Base-by-base conservation (phyloP, 768 basidiomycete genomes). In the Glaciozyma martinii region DNA sequence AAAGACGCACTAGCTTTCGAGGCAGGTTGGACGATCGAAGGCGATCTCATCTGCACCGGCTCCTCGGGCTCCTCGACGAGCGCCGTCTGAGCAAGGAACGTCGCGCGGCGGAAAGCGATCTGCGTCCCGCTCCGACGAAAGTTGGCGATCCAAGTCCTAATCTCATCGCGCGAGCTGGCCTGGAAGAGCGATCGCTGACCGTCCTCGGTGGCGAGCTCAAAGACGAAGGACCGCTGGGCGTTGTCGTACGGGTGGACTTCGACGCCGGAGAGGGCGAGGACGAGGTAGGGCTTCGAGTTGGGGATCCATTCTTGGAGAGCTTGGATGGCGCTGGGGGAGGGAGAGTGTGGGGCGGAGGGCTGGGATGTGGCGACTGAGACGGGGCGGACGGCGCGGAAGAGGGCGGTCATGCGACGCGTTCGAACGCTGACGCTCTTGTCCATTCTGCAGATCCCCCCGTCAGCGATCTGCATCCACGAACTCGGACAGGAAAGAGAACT, bases 131-230 rank as follows among this genome's bases (percentile, higher is more conserved):
- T 43, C n/a, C 40, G 16, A 4, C 29, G 33, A 42, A 56, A 56
- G 37, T 61, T 44, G 27, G 67, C 64, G 40, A 66, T 60, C 73
- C 73, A 74, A 5, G 8, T 46, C 16, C 65, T 60, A 21, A 59
- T 30, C n/a, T 65, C 64, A 15, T 29, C 33, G 12, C 40, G n/a
- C 6, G 50, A 57, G 3, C 64, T 25, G 7, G 72, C 70, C 46
- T 74, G 73, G 12, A 74, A 46, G 7, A 70, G 42, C 18, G 57
- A 46, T 3, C 65, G 33, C 37, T 60, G 56, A 42, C 67, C 63
- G 19, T 68, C 67, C 59, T 68, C 67, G 7, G 64, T 61, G 10
- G 9, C 15, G 6, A 68, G 54, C 42, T 68, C 59, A 37, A 67
- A 65, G 19, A 65, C 62, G 56, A 56, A 62, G 8, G 61, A 50